phyloP scores from a whole-genome alignment of 352 stramenopile genomes.

The Phytophthora idaei region DNA sequence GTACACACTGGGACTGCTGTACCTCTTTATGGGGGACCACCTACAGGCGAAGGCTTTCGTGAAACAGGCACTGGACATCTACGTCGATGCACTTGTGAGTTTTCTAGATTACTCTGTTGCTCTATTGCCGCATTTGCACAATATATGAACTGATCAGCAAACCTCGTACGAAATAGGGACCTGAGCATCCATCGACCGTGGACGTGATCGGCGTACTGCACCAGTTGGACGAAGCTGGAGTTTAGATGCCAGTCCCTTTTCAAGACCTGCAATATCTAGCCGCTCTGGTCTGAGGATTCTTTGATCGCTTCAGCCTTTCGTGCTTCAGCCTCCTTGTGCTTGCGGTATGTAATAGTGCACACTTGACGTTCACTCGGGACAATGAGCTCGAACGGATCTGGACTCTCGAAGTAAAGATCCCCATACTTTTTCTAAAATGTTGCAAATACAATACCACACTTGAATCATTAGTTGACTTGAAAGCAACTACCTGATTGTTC shows the following conservation, averaged over 20 bases:
- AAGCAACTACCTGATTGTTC: neutral
- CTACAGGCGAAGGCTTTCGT: constrained; percentile 57
- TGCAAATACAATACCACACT: constrained; percentile 5
- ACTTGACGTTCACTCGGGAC: constrained; percentile 59
- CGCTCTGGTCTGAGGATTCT: constrained; percentile 2
- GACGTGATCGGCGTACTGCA: constrained; percentile 62
- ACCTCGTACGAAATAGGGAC: constrained; percentile 33
- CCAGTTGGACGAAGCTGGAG: constrained; percentile 51
- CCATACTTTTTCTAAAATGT: constrained; percentile 54
- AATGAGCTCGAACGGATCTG: constrained; percentile 71
- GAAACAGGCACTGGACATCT: constrained; percentile 58
- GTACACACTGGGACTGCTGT: constrained; percentile 66
- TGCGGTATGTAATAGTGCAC: constrained; percentile 65
- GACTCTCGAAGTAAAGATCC: constrained; percentile 65
- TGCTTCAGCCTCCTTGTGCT: constrained; percentile 28
- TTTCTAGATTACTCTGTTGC: constrained; percentile 15
- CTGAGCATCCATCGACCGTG: constrained; percentile 61
- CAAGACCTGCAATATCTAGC: neutral
- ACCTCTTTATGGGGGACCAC: constrained; percentile 59
- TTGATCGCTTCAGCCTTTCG: constrained; percentile 11
- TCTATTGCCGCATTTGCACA: constrained; percentile 2
- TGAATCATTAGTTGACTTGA: neutral
- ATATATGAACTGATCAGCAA: constrained; percentile 2
- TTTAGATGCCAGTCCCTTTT: constrained; percentile 26
- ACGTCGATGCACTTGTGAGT: constrained; percentile 59